Conservation (phyloP, 23 red algal genomes). For the Pyropia yezoensis region DNA sequence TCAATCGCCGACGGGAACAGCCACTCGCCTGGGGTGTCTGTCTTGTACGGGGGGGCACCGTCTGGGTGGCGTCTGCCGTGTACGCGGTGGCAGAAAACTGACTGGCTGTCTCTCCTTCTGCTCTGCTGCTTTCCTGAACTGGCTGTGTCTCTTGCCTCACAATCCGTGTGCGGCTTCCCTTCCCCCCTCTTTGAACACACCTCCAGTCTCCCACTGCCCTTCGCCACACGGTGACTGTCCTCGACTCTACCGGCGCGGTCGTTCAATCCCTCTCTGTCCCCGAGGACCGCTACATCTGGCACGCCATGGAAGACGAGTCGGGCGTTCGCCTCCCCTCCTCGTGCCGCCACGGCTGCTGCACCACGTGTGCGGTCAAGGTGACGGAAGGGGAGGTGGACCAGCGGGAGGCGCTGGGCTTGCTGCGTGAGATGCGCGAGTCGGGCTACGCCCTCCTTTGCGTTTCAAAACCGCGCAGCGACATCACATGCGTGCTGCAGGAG, state of each 20-base stretch:
- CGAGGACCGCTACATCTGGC: slow-evolving; percentile 96
- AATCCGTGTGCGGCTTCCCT: no score
- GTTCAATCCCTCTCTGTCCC: slow-evolving; percentile 50
- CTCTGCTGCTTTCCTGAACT: no score
- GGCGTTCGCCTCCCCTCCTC: slow-evolving; percentile 65
- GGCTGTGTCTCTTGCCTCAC: no score
- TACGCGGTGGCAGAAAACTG: no score
- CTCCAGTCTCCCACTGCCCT: no score
- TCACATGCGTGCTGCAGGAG: slow-evolving; percentile 66
- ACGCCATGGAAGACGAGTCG: slow-evolving; percentile 61
- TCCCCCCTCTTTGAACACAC: no score
- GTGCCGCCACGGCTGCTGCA: slow-evolving; percentile 95
- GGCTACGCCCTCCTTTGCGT: slow-evolving; percentile 93
- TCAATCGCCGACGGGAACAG: no score
- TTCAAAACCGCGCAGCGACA: slow-evolving; percentile 68
- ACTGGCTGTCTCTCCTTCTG: no score
- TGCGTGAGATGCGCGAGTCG: slow-evolving; percentile 60
- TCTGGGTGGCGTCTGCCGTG: no score
- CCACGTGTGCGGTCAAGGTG: slow-evolving; percentile 89
- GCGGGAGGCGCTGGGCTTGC: slow-evolving; percentile 70
- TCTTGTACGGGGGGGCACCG: no score
- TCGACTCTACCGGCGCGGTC: slow-evolving; percentile 21
- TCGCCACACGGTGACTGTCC: slow-evolving; percentile 63
- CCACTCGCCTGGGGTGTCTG: no score
- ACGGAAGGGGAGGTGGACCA: slow-evolving; percentile 41